Base-by-base conservation (phyloP, 1,139 yeast genomes). In the Suhomyces bokatorum region DNA sequence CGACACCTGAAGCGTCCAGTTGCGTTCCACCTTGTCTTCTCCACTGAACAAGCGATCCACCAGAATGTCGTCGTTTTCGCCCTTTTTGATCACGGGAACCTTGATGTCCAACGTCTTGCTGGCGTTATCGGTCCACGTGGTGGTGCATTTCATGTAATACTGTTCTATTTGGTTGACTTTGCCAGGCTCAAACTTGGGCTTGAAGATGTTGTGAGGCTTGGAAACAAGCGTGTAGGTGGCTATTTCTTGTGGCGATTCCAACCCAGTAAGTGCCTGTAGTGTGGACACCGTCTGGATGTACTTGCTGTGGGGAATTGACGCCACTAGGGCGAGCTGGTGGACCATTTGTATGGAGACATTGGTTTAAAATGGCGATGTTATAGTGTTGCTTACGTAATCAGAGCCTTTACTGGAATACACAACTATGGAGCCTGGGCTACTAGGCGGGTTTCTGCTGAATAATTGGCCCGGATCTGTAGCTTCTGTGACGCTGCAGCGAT, bases 1-100 rank as follows among this genome's bases (percentile, higher is more conserved):
- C 8, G 83, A 72, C 17, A 86, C 74, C 52, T 82, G 86, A 26
- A 89, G 56, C 1, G 84, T 75, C 95, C 96, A 87, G 32, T 43
- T 60, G 51, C 34, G 57, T 54, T 60, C 46, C 60, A 54, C 56
- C 13, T 56, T 57, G 42, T 62, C 63, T 41, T 59, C 57, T 32
- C 63, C 65, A 20, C 63, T 66, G 45, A 73, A 72, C 35, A 72
- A 55, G 31, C 67, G 55, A 37, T 60, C 65, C 17, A 61, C 70
- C 36, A 56, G 53, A 7, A 66, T 49, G 8, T 55, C 50, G 41
- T 58, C 55, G 30, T 50, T 46, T 35, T 51, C 54, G 40, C 39
- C 57, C 28, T 45, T 60, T 35, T 54, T 43, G 4, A 63, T 40
- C 5, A 66, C 44, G 0, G 77, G 73, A 29, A 48, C 39, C 11